Conservation (phyloP, 1,139 yeast genomes). For the Diutina neorugosa region DNA sequence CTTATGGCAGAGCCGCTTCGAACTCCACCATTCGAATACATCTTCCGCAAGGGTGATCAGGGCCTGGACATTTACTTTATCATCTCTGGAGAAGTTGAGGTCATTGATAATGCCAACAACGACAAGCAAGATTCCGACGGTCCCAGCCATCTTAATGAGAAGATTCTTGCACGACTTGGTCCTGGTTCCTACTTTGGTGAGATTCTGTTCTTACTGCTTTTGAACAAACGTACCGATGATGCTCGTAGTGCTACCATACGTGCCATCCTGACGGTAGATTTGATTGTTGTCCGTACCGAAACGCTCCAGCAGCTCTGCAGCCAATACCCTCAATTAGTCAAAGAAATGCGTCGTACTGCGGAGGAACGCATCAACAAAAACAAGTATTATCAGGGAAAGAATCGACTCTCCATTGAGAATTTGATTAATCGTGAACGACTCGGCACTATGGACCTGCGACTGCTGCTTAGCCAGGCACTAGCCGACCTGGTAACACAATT, state of each 20-base stretch:
- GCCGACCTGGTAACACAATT: not conserved
- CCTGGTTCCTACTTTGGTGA: constrained; percentile 67
- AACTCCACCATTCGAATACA: constrained; percentile 44
- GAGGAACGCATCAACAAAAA: constrained; percentile 25
- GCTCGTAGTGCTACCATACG: constrained; percentile 51
- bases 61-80: constrained; percentile 59
- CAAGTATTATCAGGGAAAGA: not conserved
- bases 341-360: constrained; percentile 52
- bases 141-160: constrained; percentile 12
- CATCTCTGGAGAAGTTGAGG: constrained; percentile 61
- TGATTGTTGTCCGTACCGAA: constrained; percentile 45
- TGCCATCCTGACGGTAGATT: constrained; percentile 45
- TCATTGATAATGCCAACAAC: constrained; percentile 26
- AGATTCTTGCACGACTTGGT: constrained; percentile 43
- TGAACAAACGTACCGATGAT: constrained; percentile 20
- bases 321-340: constrained; percentile 44
- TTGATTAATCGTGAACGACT: not conserved
- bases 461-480: not conserved
- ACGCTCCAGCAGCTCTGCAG: constrained; percentile 40
- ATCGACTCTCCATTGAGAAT: not conserved
- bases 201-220: constrained; percentile 49
- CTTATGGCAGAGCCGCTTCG: constrained; percentile 46
- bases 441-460: not conserved
- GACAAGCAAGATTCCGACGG: constrained; percentile 7
- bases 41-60: constrained; percentile 44